phyloP scores from a whole-genome alignment of 2,329 filamentous ascomycete species.

The Trichoderma lentiforme region DNA sequence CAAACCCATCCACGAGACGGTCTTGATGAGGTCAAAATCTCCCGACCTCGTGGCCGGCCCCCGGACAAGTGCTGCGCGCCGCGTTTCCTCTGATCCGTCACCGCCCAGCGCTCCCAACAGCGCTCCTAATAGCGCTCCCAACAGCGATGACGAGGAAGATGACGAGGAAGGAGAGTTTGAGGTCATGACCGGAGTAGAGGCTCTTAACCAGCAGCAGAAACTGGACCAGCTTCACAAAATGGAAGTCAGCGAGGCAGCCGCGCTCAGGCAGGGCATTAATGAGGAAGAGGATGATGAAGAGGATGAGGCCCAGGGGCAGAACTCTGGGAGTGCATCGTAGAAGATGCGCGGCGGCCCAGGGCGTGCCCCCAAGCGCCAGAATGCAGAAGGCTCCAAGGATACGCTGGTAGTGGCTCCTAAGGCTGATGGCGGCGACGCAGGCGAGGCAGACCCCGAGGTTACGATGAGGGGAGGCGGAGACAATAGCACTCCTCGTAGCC shows the following conservation, averaged over 20 bases:
- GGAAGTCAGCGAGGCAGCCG: conserved; percentile 57
- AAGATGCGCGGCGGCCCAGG: conserved; percentile 24
- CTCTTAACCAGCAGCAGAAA: conserved; percentile 47
- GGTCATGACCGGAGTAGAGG: conserved; percentile 42
- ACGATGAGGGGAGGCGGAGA: conserved; percentile 11
- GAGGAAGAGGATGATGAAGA: conserved; percentile 40
- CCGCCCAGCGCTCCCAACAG: conserved; percentile 17
- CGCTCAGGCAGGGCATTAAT: conserved; percentile 41
- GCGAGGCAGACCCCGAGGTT: background rate
- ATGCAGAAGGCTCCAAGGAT: background rate
- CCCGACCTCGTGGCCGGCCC: conserved; percentile 20
- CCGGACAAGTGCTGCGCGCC: conserved; percentile 20
- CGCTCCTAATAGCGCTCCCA: conserved; percentile 29
- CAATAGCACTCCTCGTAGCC: background rate
- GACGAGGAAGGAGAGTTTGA: conserved; percentile 44
- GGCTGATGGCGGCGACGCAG: background rate
- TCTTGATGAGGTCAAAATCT: conserved; percentile 20
- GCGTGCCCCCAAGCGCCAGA: background rate
- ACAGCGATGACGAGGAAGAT: conserved; percentile 41
- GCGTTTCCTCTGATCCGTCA: conserved; percentile 25
- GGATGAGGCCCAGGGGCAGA: conserved; percentile 27
- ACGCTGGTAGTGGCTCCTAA: background rate
- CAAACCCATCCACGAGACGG: conserved; percentile 47
- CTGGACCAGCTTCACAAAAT: conserved; percentile 54
- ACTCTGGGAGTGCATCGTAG: conserved; percentile 32